Conservation (phyloP, 2,329 filamentous ascomycete species). For the Aspergillus costaricaensis region DNA sequence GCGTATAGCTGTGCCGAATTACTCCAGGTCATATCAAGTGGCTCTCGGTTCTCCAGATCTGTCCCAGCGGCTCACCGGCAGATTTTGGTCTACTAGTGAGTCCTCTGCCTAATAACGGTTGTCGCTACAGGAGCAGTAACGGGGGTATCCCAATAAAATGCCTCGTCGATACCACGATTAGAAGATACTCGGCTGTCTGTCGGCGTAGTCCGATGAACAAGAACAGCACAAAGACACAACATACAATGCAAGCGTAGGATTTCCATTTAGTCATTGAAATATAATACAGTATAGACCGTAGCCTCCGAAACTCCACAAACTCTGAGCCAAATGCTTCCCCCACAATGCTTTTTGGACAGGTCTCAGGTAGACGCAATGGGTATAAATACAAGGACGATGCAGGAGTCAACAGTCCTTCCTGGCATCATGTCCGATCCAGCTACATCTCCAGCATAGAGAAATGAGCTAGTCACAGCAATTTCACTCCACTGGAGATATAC, state of each 20-base stretch:
- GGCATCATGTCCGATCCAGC: neutral
- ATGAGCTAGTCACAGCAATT: neutral
- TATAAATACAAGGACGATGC: constrained; percentile 13
- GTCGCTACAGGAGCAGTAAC: too few relatives aligned
- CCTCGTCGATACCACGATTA: too few relatives aligned
- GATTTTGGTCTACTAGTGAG: too few relatives aligned
- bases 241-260: neutral
- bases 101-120: too few relatives aligned
- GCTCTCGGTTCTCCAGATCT: too few relatives aligned
- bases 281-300: neutral
- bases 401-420: neutral
- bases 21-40: too few relatives aligned
- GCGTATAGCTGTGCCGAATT: too few relatives aligned
- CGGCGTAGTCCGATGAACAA: neutral
- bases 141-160: too few relatives aligned
- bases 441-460: neutral
- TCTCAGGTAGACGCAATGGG: neutral
- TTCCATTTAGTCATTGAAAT: neutral
- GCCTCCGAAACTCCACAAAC: constrained; percentile 1
- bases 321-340: neutral
- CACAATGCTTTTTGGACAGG: neutral
- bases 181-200: neutral
- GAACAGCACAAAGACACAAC: neutral
- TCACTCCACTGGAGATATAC: neutral
- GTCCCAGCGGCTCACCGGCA: too few relatives aligned